phyloP scores from a whole-genome alignment of 495 filamentous ascomycete species.

The Aspergillus hancockii region DNA sequence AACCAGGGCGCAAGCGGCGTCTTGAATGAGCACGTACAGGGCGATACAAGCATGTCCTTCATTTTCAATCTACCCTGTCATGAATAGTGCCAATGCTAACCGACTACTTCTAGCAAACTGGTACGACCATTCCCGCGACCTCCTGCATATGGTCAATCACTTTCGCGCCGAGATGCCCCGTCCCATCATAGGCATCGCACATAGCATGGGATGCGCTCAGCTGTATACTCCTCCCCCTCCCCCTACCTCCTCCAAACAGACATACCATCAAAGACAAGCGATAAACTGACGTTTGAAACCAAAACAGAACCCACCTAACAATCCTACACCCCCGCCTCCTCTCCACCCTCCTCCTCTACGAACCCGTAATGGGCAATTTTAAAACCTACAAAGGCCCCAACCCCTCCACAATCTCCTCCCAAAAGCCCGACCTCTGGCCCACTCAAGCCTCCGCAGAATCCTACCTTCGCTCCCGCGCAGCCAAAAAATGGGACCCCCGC shows the following conservation, averaged over 20 bases:
- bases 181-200: conserved; percentile 74
- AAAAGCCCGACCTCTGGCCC: conserved; percentile 58
- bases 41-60: conserved; percentile 59
- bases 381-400: conserved; percentile 22
- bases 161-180: conserved; percentile 71
- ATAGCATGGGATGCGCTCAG: conserved; percentile 73
- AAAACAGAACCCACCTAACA: conserved; percentile 48
- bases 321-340: conserved; percentile 73
- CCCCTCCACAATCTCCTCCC: conserved; percentile 38
- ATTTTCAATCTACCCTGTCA: not conserved
- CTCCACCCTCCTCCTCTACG: conserved; percentile 62
- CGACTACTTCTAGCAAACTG: conserved; percentile 50
- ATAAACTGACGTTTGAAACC: not conserved
- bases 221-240: conserved; percentile 32
- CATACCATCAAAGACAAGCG: too few species aligned
- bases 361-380: conserved; percentile 59
- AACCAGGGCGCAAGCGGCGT: conserved; percentile 68
- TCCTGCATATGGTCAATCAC: conserved; percentile 72
- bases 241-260: not conserved
- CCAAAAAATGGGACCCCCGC: conserved; percentile 54
- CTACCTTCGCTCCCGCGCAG: conserved; percentile 16
- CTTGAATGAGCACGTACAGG: conserved; percentile 63
- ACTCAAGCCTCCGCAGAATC: conserved; percentile 27
- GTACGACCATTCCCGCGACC: conserved; percentile 75
- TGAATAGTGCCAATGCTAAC: too few species aligned